Evolutionary conservation across 2,329 filamentous ascomycete species (phyloP).

Genomic region (Fusarium chlamydosporum): DNA sequence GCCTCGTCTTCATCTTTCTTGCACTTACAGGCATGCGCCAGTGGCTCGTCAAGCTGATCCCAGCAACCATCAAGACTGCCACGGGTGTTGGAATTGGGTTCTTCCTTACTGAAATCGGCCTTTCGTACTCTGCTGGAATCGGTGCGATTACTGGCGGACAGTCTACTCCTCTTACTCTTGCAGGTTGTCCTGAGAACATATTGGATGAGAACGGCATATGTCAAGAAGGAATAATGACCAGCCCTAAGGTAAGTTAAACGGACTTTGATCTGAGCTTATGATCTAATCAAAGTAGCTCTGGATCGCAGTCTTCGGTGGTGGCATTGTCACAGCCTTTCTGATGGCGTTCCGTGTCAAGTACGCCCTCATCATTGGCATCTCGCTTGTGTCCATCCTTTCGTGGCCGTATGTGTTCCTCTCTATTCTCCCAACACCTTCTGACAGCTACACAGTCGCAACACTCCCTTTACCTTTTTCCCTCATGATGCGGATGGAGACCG

Average conservation of each 20-base stretch:
- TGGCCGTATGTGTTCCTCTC: conserved; percentile 69
- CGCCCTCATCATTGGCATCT: conserved; percentile 80
- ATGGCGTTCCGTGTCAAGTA: conserved; percentile 84
- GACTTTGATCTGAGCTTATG: accelerated
- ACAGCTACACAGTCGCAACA: conserved; percentile 66
- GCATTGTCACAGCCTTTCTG: conserved; percentile 82
- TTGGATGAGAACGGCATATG: conserved; percentile 66
- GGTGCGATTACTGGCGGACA: conserved; percentile 78
- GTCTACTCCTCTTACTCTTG: conserved; percentile 80
- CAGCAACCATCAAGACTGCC: conserved; percentile 74
- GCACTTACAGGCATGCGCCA: conserved; percentile 78
- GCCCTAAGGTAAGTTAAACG: conserved; percentile 69
- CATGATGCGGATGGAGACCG: conserved; percentile 73
- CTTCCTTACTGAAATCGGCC: conserved; percentile 74
- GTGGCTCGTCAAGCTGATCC: conserved; percentile 77
- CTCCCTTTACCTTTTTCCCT: conserved; percentile 80
- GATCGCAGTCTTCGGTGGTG: conserved; percentile 86
- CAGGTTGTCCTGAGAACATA: conserved; percentile 75
- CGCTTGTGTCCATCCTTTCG: conserved; percentile 78
- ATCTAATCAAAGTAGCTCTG: conserved; percentile 70
- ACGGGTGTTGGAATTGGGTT: conserved; percentile 76
- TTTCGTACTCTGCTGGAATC: conserved; percentile 86
- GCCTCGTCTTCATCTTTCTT: conserved; percentile 74
- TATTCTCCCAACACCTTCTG: background rate
- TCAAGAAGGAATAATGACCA: conserved; percentile 77